phyloP scores from a whole-genome alignment of 257 asterid species.

The Fraxinus excelsior region DNA sequence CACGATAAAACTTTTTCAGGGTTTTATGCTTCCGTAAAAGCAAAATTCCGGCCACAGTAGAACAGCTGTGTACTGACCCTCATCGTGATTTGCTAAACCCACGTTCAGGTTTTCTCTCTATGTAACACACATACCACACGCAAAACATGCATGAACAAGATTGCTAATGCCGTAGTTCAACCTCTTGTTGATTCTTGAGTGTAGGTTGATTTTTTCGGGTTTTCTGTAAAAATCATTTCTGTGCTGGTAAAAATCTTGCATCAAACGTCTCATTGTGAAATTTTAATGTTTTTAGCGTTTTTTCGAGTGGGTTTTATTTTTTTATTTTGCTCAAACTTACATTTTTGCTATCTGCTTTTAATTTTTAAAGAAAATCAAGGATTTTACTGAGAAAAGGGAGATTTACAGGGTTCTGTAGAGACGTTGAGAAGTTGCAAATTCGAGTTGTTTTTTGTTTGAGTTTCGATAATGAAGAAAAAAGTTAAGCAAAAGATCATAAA shows the following conservation, averaged over 20 bases:
- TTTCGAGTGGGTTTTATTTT: neutral
- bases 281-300: neutral
- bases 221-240: neutral
- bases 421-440: neutral
- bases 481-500: slow-evolving; percentile 28
- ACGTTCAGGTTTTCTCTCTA: slow-evolving; percentile 6
- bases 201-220: neutral
- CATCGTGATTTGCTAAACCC: slow-evolving; percentile 2
- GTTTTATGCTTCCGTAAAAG: neutral
- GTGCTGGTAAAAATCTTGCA: slow-evolving; percentile 4
- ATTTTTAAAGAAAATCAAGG: neutral
- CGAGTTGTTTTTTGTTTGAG: neutral
- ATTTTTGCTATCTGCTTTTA: neutral
- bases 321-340: neutral
- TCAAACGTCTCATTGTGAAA: neutral
- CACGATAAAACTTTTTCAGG: neutral
- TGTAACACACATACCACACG: neutral
- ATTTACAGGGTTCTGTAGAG: neutral
- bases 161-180: neutral
- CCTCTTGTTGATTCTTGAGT: neutral
- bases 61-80: neutral
- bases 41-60: slow-evolving; percentile 4
- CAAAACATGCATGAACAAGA: slow-evolving; percentile 20
- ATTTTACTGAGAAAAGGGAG: neutral
- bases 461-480: slow-evolving; percentile 43